A percentile compares a stretch with the other conserved stretches of the same genome.
These are phyloP conservation scores for Aspergillus udagawae DNA, from an alignment of 2,329 filamentous ascomycete genomes.

Conservation along the genomic window DNA sequence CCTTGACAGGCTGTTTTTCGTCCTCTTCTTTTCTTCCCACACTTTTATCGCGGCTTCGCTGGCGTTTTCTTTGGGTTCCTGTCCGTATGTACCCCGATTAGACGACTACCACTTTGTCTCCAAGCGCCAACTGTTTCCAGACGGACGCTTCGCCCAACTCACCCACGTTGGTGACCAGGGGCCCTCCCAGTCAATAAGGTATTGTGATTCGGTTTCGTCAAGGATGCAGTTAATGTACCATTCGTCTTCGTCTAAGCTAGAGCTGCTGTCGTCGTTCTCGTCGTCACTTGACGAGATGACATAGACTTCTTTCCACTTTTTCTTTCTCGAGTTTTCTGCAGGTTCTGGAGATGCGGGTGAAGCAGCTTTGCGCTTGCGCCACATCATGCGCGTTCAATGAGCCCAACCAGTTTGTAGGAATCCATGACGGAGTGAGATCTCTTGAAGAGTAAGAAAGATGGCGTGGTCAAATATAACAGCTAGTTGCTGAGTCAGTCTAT, in stretches of 20 bases:
- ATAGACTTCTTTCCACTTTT: conserved; percentile 6
- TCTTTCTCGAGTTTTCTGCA: conserved; percentile 6
- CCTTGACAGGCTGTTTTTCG: conserved; percentile 4
- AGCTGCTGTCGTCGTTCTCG: conserved; percentile 8
- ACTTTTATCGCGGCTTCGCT: conserved; percentile 25
- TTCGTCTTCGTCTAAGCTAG: conserved; percentile 25
- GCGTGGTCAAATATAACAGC: background rate
- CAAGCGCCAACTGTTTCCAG: background rate
- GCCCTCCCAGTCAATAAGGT: conserved; percentile 39
- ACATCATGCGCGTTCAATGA: conserved; percentile 24
- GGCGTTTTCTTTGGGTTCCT: conserved; percentile 36
- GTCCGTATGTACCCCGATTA: background rate
- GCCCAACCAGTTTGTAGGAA: conserved; percentile 8
- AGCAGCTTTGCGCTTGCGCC: conserved; percentile 18
- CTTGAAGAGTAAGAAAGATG: background rate
- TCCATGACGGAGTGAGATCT: conserved; percentile 15
- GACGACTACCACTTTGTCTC: background rate
- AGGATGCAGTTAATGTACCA: conserved; percentile 35
- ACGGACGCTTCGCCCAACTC: conserved; percentile 13
- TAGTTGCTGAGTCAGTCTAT: background rate
- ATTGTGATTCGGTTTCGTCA: conserved; percentile 31
- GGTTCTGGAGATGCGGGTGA: conserved; percentile 13
- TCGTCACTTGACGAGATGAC: conserved; percentile 12
- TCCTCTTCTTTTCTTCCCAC: conserved; percentile 25
- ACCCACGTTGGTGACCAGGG: conserved; percentile 37